phyloP scores from a whole-genome alignment of 176 grass and related monocot species.

The Rhynchospora breviuscula region DNA sequence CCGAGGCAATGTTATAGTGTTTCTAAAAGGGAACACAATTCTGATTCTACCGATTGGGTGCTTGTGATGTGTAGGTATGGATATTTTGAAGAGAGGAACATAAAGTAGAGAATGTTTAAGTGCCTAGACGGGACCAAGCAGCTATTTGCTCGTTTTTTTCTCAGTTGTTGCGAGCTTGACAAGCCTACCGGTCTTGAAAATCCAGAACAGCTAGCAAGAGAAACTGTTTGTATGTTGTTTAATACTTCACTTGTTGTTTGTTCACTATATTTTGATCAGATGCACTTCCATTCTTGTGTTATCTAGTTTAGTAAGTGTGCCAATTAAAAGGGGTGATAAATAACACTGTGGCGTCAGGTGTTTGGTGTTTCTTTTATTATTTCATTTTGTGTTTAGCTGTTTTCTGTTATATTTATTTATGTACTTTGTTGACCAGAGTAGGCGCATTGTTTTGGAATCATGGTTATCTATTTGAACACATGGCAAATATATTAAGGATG shows the following conservation, averaged over 20 bases:
- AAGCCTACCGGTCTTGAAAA: conserved; percentile 66
- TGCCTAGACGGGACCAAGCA: conserved; percentile 79
- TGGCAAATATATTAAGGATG: neutral
- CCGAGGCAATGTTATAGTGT: neutral
- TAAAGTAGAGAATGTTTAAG: conserved; percentile 71
- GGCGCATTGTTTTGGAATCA: neutral
- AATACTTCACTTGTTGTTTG: neutral
- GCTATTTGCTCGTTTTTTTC: conserved; percentile 47
- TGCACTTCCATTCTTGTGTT: neutral
- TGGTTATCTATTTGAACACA: neutral
- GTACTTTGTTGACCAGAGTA: neutral
- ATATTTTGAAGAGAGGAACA: neutral
- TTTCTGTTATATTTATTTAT: neutral
- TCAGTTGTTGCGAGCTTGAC: conserved; percentile 79
- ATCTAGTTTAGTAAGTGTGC: neutral
- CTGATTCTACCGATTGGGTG: neutral
- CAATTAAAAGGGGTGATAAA: neutral
- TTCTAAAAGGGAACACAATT: neutral
- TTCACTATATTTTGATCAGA: neutral
- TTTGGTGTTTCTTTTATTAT: neutral
- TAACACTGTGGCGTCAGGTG: neutral
- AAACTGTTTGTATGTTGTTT: conserved; percentile 84
- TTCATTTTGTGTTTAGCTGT: neutral
- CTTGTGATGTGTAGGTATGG: neutral
- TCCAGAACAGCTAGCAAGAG: conserved; percentile 63